Evolutionary conservation across 176 grass and related monocot species (phyloP).

Genomic region (Carex scoparia): DNA sequence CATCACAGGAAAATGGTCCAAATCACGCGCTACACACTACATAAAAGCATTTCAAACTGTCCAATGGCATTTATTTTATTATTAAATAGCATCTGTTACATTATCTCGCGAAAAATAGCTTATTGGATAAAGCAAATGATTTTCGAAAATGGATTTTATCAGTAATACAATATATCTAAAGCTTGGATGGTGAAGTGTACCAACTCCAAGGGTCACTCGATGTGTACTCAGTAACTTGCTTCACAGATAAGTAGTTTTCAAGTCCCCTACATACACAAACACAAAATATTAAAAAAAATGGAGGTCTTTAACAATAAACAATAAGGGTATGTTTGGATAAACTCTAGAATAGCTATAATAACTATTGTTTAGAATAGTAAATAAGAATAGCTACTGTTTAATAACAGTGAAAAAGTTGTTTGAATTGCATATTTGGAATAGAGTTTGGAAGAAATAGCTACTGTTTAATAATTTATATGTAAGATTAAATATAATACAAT

Average conservation of each 20-base stretch:
- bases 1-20: neutral
- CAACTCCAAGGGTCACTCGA: conserved; percentile 89
- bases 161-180: conserved; percentile 22
- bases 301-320: neutral
- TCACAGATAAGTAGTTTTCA: conserved; percentile 79
- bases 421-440: too few species aligned
- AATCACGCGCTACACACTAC: neutral
- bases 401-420: too few species aligned
- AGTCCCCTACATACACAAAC: conserved; percentile 55
- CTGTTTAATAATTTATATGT: too few species aligned
- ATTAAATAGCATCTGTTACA: neutral
- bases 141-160: neutral
- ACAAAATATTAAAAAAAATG: neutral
- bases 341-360: too few species aligned
- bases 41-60: neutral
- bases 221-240: conserved; percentile 91
- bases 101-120: neutral
- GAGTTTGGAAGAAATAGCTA: too few species aligned
- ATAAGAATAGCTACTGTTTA: too few species aligned
- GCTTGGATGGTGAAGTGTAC: conserved; percentile 73
- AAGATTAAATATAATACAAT: too few species aligned
- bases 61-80: neutral
- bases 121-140: neutral
- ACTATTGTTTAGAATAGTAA: too few species aligned
- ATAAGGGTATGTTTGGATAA: neutral